phyloP scores from a whole-genome alignment of 2,329 filamentous ascomycete species.

The Talaromyces sp. region DNA sequence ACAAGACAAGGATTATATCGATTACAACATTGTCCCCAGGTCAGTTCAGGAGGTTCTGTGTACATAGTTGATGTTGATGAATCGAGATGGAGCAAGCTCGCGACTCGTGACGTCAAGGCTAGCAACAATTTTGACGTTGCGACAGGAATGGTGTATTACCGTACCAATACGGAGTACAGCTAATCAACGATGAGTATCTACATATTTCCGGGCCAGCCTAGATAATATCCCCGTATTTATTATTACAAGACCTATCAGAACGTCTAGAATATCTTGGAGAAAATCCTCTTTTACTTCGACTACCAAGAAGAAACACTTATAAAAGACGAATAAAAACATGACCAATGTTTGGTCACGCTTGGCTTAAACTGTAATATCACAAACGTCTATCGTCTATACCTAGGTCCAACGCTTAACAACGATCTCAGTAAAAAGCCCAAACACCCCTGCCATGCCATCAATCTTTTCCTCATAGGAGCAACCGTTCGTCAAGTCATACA shows the following conservation, averaged over 20 bases:
- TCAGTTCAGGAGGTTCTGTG: background rate
- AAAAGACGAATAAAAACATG: background rate
- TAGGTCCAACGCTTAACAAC: background rate
- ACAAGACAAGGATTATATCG: background rate
- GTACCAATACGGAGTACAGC: background rate
- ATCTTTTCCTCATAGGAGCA: background rate
- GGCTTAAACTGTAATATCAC: background rate
- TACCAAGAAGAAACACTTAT: too few species aligned
- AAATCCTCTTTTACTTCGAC: background rate
- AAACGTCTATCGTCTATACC: background rate
- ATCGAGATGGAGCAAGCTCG: background rate
- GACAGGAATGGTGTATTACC: background rate
- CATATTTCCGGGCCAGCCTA: background rate
- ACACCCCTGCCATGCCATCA: conserved; percentile 4
- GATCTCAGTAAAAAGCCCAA: background rate
- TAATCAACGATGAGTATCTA: background rate
- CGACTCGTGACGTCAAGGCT: conserved; percentile 7
- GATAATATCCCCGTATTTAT: background rate
- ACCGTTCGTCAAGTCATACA: background rate
- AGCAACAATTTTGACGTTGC: background rate
- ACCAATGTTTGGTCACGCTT: background rate
- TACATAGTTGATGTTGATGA: background rate
- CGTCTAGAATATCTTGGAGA: background rate
- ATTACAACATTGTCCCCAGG: background rate
- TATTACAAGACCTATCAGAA: background rate